Base-by-base conservation (phyloP, 768 basidiomycete genomes). In the Auricularia sp. region DNA sequence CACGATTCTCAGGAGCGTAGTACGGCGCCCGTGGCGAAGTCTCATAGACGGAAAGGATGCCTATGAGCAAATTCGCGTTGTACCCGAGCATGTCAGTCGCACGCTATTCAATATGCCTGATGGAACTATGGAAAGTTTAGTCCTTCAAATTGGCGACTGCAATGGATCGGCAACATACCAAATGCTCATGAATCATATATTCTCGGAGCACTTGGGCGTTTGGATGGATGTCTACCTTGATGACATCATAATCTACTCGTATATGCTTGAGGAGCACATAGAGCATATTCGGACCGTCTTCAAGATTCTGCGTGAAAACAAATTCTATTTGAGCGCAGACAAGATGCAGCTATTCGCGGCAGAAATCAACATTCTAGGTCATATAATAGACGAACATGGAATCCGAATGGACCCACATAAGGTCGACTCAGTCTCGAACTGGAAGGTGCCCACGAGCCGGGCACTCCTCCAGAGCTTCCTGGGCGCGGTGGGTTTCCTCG, bases 41-140 rank as follows among this genome's bases (percentile, higher is more conserved):
- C 44, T 71, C 3, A 53, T 77, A 0, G 74, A 77, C 62, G 69
- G 72, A 1, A 71, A 73, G 47, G 71, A 73, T 21, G 71, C 73
- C 0, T 77, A 74, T 58, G 72, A 77, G 36, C 74, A 75, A 42
- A 74, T 77, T 5, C 67, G 70, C 0, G 61, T 75, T 2, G 61
- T 56, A 1, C 70, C 69, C 0, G 71, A 74, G 0, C 51, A 54
- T 2, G 51, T n/a, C 3, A 1, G 2, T 0, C 65, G 66, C 0
- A 74, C 75, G 0, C 64, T 74, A 0, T 73, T 78, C 54, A 67
- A 74, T 0, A 80, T 74, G 0, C 76, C 76, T 18, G 74, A 78
- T 69, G 80, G 81, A 0, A 80, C 74, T 33, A 80, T 82, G 77
- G 75, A 73, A 1, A 78, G 77, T 42, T 64, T 70, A 0, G 78